phyloP scores from a whole-genome alignment of 805 yeast species.

The Diddensiella santjacobensis region DNA sequence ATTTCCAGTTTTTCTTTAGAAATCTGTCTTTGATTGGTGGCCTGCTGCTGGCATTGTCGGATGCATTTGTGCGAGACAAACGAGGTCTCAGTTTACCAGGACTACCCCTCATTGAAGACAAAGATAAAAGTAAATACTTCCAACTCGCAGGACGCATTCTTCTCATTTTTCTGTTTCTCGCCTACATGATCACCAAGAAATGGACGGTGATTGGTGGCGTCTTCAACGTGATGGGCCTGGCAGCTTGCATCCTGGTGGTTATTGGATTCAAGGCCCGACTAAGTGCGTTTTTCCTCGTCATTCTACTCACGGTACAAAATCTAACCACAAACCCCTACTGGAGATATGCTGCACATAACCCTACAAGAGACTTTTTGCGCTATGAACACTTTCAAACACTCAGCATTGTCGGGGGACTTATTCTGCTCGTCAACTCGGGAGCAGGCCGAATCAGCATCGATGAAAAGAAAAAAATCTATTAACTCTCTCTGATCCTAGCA shows the following conservation, averaged over 20 bases:
- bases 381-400: constrained; percentile 94
- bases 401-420: constrained; percentile 90
- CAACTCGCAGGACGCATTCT: constrained; percentile 84
- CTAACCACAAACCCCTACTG: constrained; percentile 82
- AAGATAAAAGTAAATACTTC: constrained; percentile 75
- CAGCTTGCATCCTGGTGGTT: constrained; percentile 70
- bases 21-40: constrained; percentile 92
- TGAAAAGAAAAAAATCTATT: constrained; percentile 91
- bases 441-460: constrained; percentile 93
- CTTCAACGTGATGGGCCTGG: constrained; percentile 64
- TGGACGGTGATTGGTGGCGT: constrained; percentile 67
- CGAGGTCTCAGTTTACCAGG: constrained; percentile 68
- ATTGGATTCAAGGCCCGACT: constrained; percentile 92
- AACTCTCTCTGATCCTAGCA: too few species aligned
- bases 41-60: constrained; percentile 78
- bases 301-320: constrained; percentile 72
- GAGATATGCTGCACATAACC: constrained; percentile 65
- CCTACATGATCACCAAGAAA: constrained; percentile 66
- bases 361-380: constrained; percentile 81
- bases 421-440: constrained; percentile 89
- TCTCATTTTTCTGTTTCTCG: constrained; percentile 77
- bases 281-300: constrained; percentile 65
- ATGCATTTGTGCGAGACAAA: constrained; percentile 74
- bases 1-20: constrained; percentile 76
- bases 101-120: constrained; percentile 62